Evolutionary conservation across 2,329 filamentous ascomycete genomes (phyloP), one percentile per base, ranked within the genome.

Genomic region (Scytalidium sp.): DNA sequence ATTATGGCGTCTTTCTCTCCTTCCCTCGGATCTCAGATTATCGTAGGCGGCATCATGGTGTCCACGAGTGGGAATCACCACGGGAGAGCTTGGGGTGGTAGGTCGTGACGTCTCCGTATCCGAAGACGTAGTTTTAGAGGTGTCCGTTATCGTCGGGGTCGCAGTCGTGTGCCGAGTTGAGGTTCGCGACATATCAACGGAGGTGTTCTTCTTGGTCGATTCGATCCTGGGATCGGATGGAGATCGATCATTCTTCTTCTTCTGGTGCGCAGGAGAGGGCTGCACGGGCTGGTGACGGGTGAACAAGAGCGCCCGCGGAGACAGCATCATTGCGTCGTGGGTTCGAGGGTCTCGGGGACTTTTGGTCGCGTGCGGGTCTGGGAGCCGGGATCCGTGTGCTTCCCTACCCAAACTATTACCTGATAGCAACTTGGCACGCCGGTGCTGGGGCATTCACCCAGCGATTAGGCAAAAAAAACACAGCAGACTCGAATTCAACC

Each of bases 51-150:
- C 36, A 27, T 64, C 58, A 46, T 58, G 52, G 21, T 56, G 46
- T 8, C 50, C 48, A 49, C 61, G 58, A 21, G 53, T 47, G 10
- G 64, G 64, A 32, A 66, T 66, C 9, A 64, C 53, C 17, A 64
- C 58, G 15, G 63, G 63, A 17, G 60, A 61, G 13, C 62, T 59
- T 17, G 60, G 56, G 11, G 55, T 61, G 15, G 53, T 55, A 15
- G 58, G 56, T 48, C 51, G 51, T 43, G 56, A 53, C 2, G 43
- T 47, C 29, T n/a, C n/a, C n/a, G n/a, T n/a, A n/a, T n/a, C n/a
- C n/a, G n/a, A n/a, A n/a, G n/a, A n/a, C n/a, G n/a, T n/a, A n/a
- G n/a, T n/a, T n/a, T n/a, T n/a, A n/a, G n/a, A n/a, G n/a, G 49
- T 49, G 17, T 50, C 49, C 17, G 49, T 50, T 41, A 44, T 50